phyloP scores from a whole-genome alignment of 1,284 basidiomycete genomes.

The Irpex sp. region DNA sequence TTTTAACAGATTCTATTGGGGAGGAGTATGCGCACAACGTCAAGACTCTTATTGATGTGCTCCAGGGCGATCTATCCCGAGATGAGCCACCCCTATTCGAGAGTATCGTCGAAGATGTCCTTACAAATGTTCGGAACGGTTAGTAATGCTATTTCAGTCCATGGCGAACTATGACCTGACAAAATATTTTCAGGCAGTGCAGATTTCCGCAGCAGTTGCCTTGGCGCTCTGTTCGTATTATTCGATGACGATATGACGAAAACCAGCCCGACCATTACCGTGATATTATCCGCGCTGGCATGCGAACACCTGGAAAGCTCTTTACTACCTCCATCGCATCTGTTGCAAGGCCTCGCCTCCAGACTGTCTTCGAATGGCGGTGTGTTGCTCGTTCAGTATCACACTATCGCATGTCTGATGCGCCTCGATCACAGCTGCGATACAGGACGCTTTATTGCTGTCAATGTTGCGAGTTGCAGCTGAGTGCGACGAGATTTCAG shows the following conservation, averaged over 20 bases:
- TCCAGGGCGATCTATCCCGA: slow-evolving; percentile 34
- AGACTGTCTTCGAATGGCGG: slow-evolving; percentile 44
- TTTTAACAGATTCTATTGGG: slow-evolving; percentile 47
- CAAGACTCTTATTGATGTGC: slow-evolving; percentile 39
- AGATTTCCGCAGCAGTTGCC: slow-evolving; percentile 45
- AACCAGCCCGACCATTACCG: slow-evolving; percentile 56
- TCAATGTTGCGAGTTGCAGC: slow-evolving; percentile 63
- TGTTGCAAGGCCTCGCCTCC: slow-evolving; percentile 48
- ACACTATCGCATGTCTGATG: neutral
- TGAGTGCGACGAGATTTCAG: slow-evolving; percentile 52
- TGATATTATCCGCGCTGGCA: slow-evolving; percentile 60
- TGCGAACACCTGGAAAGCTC: slow-evolving; percentile 55
- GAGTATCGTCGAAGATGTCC: slow-evolving; percentile 47
- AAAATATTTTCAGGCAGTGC: slow-evolving; percentile 32
- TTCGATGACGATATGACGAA: slow-evolving; percentile 34
- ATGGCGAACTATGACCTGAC: slow-evolving; percentile 1
- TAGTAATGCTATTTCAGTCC: slow-evolving; percentile 16
- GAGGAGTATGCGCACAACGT: slow-evolving; percentile 55
- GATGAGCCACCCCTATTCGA: slow-evolving; percentile 46
- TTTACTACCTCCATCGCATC: slow-evolving; percentile 44
- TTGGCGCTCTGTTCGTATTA: slow-evolving; percentile 47
- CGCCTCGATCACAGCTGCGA: slow-evolving; percentile 40
- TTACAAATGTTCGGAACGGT: slow-evolving; percentile 49
- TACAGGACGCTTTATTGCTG: slow-evolving; percentile 68
- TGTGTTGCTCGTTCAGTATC: slow-evolving; percentile 29